phyloP scores from a whole-genome alignment of 768 basidiomycete genomes.

The Tricholoma sp. region DNA sequence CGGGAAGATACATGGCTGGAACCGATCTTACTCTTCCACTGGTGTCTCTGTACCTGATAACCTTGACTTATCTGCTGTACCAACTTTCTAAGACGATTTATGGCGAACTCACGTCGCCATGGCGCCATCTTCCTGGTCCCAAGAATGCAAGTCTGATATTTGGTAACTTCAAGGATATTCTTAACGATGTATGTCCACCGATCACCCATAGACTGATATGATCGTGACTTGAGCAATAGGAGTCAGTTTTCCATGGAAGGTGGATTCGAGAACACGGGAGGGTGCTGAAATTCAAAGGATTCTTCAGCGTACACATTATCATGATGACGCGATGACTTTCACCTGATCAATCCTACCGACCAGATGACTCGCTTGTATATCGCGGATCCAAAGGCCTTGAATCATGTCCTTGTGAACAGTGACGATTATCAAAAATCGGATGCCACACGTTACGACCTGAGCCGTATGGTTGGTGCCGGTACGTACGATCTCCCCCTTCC shows the following conservation, averaged over 20 bases:
- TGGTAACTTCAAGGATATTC: conserved; percentile 44
- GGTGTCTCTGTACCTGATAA: conserved; percentile 11
- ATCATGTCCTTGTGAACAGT: conserved; percentile 55
- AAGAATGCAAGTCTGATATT: conserved; percentile 37
- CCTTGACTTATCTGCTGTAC: conserved; percentile 24
- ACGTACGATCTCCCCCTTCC: not conserved
- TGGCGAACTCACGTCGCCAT: conserved; percentile 31
- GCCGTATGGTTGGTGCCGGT: conserved; percentile 39
- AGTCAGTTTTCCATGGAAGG: conserved; percentile 18
- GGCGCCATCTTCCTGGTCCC: conserved; percentile 49
- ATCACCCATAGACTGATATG: not conserved
- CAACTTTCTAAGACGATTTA: conserved; percentile 30
- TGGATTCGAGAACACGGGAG: conserved; percentile 14
- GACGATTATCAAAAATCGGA: conserved; percentile 53
- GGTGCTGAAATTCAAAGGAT: conserved; percentile 11
- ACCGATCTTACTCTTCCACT: conserved; percentile 4
- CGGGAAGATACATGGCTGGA: not conserved
- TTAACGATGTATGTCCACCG: conserved; percentile 28
- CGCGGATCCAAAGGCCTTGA: conserved; percentile 54
- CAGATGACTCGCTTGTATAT: conserved; percentile 45
- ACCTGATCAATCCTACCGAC: not conserved
- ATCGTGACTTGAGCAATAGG: conserved; percentile 17
- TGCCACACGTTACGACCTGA: conserved; percentile 29
- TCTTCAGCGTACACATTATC: conserved; percentile 33
- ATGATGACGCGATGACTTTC: not conserved